Percentiles rank a stretch among this genome's conserved stretches.
phyloP scores from a whole-genome alignment of 768 basidiomycete genomes.

The Tricholoma saponaceum region DNA sequence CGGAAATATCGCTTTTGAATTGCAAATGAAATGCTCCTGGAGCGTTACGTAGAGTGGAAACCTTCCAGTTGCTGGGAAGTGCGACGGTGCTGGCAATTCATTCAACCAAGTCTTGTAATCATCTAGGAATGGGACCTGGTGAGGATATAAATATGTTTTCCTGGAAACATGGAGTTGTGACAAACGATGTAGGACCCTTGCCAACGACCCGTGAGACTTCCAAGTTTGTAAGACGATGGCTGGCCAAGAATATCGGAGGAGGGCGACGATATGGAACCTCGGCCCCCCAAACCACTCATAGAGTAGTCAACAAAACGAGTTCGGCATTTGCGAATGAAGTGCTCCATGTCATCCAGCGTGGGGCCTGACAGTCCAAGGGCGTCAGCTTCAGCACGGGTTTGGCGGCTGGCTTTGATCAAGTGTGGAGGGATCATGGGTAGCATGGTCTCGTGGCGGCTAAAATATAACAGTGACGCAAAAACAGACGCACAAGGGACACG shows the following conservation, averaged over 20 bases:
- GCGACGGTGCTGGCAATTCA: constrained; percentile 27
- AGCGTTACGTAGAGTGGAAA: constrained; percentile 46
- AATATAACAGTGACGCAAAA: constrained; percentile 46
- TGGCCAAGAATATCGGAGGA: constrained; percentile 14
- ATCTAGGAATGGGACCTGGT: constrained; percentile 36
- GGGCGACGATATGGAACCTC: constrained; percentile 6
- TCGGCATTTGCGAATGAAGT: constrained; percentile 37
- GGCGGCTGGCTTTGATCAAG: constrained; percentile 17
- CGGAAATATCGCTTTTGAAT: constrained; percentile 29
- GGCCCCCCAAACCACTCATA: constrained; percentile 20
- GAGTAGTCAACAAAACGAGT: constrained; percentile 36
- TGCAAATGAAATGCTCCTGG: constrained; percentile 43
- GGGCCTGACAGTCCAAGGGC: constrained; percentile 31
- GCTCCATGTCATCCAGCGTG: constrained; percentile 41
- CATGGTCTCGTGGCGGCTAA: constrained; percentile 35
- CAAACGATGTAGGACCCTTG: constrained; percentile 46
- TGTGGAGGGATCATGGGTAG: constrained; percentile 36
- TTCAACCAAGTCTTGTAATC: constrained; percentile 34
- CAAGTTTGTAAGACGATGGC: constrained; percentile 35
- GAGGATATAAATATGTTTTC: neutral
- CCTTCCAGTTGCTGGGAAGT: constrained; percentile 32
- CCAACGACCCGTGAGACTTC: constrained; percentile 45
- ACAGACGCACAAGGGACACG: constrained; percentile 39
- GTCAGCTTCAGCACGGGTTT: constrained; percentile 30
- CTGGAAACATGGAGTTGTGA: neutral